Conservation (phyloP, 768 basidiomycete genomes). For the Filobasidium wieringae region DNA sequence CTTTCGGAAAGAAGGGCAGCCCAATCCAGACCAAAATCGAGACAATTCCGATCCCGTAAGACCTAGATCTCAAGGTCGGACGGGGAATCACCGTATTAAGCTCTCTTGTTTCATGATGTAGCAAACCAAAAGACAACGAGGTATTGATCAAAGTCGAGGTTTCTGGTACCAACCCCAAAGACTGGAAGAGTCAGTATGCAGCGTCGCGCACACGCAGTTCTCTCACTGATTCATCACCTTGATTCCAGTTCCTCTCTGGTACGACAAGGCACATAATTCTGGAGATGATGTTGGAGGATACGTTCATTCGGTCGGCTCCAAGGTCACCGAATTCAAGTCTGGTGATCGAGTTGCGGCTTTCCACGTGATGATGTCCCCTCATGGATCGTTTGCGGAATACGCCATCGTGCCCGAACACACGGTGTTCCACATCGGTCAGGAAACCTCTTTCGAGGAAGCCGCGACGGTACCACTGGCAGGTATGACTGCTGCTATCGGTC, state of each 20-base stretch:
- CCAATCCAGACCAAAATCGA: too few relatives aligned
- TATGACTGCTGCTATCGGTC: neutral
- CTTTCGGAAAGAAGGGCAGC: too few relatives aligned
- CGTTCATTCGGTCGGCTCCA: slow-evolving; percentile 8
- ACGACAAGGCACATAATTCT: neutral
- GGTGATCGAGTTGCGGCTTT: slow-evolving; percentile 16
- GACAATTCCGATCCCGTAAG: too few relatives aligned
- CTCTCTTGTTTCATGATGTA: neutral
- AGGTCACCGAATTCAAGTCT: slow-evolving; percentile 12
- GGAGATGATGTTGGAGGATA: slow-evolving; percentile 15
- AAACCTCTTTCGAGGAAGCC: slow-evolving; percentile 8
- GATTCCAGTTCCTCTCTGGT: neutral
- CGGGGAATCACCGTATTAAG: too few relatives aligned
- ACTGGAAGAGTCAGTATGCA: slow-evolving; percentile 7
- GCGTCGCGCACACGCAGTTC: neutral
- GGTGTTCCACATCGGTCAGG: slow-evolving; percentile 8
- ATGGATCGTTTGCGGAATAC: slow-evolving; percentile 13
- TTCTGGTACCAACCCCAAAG: slow-evolving; percentile 13
- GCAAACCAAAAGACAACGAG: slow-evolving; percentile 4
- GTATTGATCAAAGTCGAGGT: slow-evolving; percentile 14
- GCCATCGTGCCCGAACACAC: slow-evolving; percentile 3
- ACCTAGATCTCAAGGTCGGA: too few relatives aligned
- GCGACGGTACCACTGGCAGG: slow-evolving; percentile 9
- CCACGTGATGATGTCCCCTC: slow-evolving; percentile 7
- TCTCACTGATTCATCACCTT: neutral